A percentile compares a stretch with the other conserved stretches of the same genome.
These are phyloP conservation scores for Cystobasidium tubakii DNA, from an alignment of 768 basidiomycete species.

Conservation along the genomic window DNA sequence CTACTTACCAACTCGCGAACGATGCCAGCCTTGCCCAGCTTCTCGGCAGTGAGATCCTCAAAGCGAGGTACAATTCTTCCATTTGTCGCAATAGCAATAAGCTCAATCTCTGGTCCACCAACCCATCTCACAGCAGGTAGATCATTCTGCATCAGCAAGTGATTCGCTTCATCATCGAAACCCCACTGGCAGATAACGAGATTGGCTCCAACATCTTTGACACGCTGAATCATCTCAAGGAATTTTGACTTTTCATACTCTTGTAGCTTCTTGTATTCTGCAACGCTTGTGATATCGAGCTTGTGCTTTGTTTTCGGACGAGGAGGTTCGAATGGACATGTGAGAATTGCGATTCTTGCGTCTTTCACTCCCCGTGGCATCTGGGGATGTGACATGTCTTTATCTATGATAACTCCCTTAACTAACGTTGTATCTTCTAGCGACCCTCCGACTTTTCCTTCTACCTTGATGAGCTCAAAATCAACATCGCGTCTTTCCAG, in stretches of 20 bases:
- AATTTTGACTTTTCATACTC: slow-evolving; percentile 97
- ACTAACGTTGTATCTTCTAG: slow-evolving; percentile 91
- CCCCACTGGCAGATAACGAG: slow-evolving; percentile 99
- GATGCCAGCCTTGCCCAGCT: slow-evolving; percentile 86
- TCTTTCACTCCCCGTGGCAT: slow-evolving; percentile 86
- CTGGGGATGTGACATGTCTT: slow-evolving; percentile 98
- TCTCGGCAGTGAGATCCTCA: slow-evolving; percentile 83
- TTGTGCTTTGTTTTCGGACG: slow-evolving; percentile 99
- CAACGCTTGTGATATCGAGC: slow-evolving; percentile 89
- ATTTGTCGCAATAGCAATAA: slow-evolving; percentile 96
- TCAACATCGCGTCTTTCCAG: slow-evolving; percentile 88
- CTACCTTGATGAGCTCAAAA: slow-evolving; percentile 98
- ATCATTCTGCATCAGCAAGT: slow-evolving; percentile 93
- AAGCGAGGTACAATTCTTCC: slow-evolving; percentile 97
- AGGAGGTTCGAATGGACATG: slow-evolving; percentile 97
- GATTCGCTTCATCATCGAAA: slow-evolving; percentile 99
- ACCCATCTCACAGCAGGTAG: slow-evolving; percentile 98
- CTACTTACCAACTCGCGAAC: slow-evolving; percentile 67
- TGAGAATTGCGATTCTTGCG: slow-evolving; percentile 90
- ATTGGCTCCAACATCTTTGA: slow-evolving; percentile 95
- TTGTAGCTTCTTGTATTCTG: slow-evolving; percentile 90
- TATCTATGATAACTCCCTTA: slow-evolving; percentile 96
- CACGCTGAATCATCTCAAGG: slow-evolving; percentile 88
- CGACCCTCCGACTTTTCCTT: slow-evolving; percentile 96
- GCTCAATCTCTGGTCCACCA: slow-evolving; percentile 98